Conservation (phyloP, 306 rosid genomes). For the Malus fusca region DNA sequence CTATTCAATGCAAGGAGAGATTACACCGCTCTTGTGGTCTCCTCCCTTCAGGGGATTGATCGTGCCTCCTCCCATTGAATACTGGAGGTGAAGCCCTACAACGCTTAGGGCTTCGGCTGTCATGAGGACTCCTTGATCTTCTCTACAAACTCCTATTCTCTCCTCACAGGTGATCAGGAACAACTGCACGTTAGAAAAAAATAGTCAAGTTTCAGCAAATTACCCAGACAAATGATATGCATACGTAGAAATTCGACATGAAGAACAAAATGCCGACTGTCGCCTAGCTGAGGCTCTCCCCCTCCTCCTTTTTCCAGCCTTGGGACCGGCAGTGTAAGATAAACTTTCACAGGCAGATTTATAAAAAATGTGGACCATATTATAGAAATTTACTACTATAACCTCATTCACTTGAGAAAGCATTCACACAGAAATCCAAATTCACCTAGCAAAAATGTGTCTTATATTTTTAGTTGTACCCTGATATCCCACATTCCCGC, state of each 20-base stretch:
- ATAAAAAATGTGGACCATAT: too few species aligned
- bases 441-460: neutral
- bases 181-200: conserved; percentile 13
- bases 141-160: conserved; percentile 41
- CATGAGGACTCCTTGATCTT: conserved; percentile 43
- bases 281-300: too few species aligned
- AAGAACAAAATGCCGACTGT: too few species aligned
- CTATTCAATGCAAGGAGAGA: conserved; percentile 14
- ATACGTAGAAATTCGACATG: too few species aligned
- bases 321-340: too few species aligned
- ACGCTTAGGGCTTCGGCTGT: conserved; percentile 39
- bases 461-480: neutral
- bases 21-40: conserved; percentile 36
- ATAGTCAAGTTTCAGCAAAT: too few species aligned
- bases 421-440: neutral
- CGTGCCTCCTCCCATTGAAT: conserved; percentile 35
- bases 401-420: too few species aligned
- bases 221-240: too few species aligned
- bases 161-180: conserved; percentile 40
- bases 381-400: too few species aligned
- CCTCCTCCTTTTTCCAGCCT: too few species aligned
- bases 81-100: conserved; percentile 32
- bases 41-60: conserved; percentile 28
- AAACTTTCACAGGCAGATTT: too few species aligned
- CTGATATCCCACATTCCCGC: neutral